phyloP scores from a whole-genome alignment of 2,329 filamentous ascomycete species.

The Neonectria magnoliae region DNA sequence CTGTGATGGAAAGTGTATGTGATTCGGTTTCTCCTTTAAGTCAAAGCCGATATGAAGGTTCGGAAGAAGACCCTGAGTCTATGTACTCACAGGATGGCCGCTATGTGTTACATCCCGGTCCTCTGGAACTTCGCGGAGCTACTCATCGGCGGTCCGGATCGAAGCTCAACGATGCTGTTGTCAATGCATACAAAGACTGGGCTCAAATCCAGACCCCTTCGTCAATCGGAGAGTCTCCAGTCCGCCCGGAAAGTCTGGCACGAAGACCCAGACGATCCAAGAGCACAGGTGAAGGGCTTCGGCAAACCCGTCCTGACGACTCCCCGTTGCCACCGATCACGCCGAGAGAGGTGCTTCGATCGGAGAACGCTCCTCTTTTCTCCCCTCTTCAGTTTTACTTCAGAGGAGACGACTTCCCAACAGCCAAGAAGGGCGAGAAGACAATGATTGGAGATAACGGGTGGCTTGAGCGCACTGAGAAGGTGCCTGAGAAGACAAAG shows the following conservation, averaged over 20 bases:
- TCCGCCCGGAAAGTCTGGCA: slow-evolving; percentile 24
- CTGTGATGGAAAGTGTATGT: slow-evolving; percentile 34
- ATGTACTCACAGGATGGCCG: slow-evolving; percentile 38
- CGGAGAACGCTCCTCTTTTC: slow-evolving; percentile 44
- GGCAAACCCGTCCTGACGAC: slow-evolving; percentile 24
- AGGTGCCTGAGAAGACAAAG: slow-evolving; percentile 32
- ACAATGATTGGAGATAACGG: slow-evolving; percentile 65
- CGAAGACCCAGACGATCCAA: slow-evolving; percentile 43
- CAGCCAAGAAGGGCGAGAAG: slow-evolving; percentile 57
- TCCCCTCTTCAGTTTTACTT: slow-evolving; percentile 58
- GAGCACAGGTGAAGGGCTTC: slow-evolving; percentile 42
- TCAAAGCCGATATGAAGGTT: slow-evolving; percentile 22
- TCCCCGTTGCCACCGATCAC: slow-evolving; percentile 25
- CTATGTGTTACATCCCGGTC: slow-evolving; percentile 31
- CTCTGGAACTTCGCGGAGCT: slow-evolving; percentile 30
- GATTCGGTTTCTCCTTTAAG: slow-evolving; percentile 44
- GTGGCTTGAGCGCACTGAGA: slow-evolving; percentile 62
- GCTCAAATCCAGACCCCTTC: slow-evolving; percentile 34
- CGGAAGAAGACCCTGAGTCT: slow-evolving; percentile 33
- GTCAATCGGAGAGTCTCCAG: slow-evolving; percentile 27
- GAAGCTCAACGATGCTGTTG: slow-evolving; percentile 30
- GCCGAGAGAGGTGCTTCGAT: slow-evolving; percentile 1
- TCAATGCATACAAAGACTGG: slow-evolving; percentile 44
- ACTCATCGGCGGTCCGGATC: slow-evolving; percentile 32
- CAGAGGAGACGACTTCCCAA: slow-evolving; percentile 50